phyloP scores from a whole-genome alignment of 306 rosid species.

The Sicyos baderoa region DNA sequence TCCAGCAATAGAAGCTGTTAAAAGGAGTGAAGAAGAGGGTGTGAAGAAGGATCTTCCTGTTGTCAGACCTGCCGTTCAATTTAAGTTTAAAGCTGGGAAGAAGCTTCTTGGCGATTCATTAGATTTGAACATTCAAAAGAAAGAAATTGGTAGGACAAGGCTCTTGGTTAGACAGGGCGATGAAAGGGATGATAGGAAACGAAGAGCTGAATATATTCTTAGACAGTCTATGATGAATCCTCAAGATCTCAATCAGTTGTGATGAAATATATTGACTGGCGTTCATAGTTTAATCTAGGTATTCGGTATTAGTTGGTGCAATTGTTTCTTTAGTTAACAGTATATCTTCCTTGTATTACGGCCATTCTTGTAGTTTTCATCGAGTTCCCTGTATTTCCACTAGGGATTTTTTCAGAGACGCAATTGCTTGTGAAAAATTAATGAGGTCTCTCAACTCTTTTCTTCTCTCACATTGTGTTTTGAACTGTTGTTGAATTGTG shows the following conservation, averaged over 20 bases:
- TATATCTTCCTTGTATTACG: conserved; percentile 16
- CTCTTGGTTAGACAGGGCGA: conserved; percentile 52
- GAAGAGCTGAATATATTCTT: conserved; percentile 81
- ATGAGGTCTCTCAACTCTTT: neutral
- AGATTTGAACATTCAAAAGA: conserved; percentile 58
- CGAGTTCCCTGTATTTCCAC: conserved; percentile 22
- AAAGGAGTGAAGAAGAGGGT: conserved; percentile 43
- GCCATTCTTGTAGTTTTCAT: conserved; percentile 14
- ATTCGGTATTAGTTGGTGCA: conserved; percentile 15
- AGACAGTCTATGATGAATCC: conserved; percentile 74
- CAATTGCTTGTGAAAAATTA: conserved; percentile 16
- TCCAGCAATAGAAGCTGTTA: conserved; percentile 70
- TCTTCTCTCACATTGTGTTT: conserved; percentile 21
- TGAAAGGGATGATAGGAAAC: conserved; percentile 85
- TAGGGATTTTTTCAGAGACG: conserved; percentile 13
- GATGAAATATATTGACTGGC: conserved; percentile 38
- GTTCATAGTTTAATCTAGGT: conserved; percentile 20
- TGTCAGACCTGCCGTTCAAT: conserved; percentile 58
- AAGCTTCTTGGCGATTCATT: conserved; percentile 61
- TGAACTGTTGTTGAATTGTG: conserved; percentile 21
- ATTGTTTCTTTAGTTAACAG: conserved; percentile 17
- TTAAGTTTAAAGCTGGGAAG: conserved; percentile 66
- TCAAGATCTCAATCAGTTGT: conserved; percentile 72
- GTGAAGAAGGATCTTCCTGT: conserved; percentile 42
- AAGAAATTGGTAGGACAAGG: conserved; percentile 35